Conservation (phyloP, 768 basidiomycete species). For the Mycena capillaripes region DNA sequence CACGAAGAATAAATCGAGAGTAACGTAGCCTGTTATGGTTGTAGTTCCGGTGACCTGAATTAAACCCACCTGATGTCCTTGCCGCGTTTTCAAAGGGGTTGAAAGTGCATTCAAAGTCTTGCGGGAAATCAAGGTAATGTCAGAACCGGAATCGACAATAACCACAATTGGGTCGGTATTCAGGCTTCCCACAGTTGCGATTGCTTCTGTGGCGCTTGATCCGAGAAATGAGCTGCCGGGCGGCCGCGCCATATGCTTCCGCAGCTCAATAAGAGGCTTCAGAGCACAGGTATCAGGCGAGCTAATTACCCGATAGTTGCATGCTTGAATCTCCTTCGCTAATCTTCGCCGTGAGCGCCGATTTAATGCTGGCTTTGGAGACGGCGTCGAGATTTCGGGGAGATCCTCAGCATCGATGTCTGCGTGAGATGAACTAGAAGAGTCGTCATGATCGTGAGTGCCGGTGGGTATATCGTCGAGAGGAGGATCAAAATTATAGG, state of each 20-base stretch:
- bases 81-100: slow-evolving; percentile 35
- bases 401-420: background rate
- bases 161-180: background rate
- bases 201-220: slow-evolving; percentile 36
- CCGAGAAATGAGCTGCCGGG: slow-evolving; percentile 50
- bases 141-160: slow-evolving; percentile 48
- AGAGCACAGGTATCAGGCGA: background rate
- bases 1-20: slow-evolving; percentile 39
- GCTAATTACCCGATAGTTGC: background rate
- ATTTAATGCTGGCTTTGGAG: background rate
- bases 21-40: slow-evolving; percentile 46
- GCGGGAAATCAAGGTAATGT: too few relatives aligned
- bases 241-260: slow-evolving; percentile 37
- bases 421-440: too few relatives aligned
- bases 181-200: slow-evolving; percentile 4
- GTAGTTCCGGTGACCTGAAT: slow-evolving; percentile 48
- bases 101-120: slow-evolving; percentile 16
- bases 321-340: background rate
- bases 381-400: too few relatives aligned
- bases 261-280: slow-evolving; percentile 30
- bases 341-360: background rate
- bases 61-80: slow-evolving; percentile 45
- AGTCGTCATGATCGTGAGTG: background rate
- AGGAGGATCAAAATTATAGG: too few relatives aligned
- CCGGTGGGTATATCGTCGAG: background rate